Conservation (phyloP, 2,329 filamentous ascomycete species). For the Sporothrix sp. region DNA sequence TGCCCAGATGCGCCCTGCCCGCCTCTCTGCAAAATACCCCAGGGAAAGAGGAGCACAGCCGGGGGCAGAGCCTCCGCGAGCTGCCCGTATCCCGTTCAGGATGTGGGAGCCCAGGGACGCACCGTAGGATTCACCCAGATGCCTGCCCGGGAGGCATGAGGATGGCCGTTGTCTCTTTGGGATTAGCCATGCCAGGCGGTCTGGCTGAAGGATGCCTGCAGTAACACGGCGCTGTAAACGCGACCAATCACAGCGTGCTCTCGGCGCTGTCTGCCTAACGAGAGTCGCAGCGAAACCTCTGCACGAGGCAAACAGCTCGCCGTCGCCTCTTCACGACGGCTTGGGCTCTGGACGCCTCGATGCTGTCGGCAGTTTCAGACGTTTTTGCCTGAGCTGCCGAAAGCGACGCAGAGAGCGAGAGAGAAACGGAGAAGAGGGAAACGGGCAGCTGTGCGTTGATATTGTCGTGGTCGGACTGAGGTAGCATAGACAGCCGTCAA, state of each 20-base stretch:
- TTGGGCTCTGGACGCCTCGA: no score
- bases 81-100: not conserved
- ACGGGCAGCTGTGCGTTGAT: no score
- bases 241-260: not conserved
- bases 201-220: no score
- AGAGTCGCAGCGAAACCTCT: not conserved
- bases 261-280: not conserved
- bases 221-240: no score
- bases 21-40: not conserved
- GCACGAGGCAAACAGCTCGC: not conserved
- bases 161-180: not conserved
- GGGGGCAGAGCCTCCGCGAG: not conserved
- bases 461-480: no score
- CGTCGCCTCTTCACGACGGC: no score
- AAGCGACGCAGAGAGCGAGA: no score
- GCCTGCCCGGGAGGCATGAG: not conserved
- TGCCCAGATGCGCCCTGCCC: not conserved
- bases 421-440: no score
- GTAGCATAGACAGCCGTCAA: no score
- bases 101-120: not conserved
- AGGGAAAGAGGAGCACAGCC: not conserved
- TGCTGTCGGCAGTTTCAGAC: not conserved
- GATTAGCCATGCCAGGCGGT: not conserved
- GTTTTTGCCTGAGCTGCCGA: no score
- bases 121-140: constrained; percentile 3